Conservation (phyloP, 2,329 filamentous ascomycete species). For the Bipolaris zeicola region DNA sequence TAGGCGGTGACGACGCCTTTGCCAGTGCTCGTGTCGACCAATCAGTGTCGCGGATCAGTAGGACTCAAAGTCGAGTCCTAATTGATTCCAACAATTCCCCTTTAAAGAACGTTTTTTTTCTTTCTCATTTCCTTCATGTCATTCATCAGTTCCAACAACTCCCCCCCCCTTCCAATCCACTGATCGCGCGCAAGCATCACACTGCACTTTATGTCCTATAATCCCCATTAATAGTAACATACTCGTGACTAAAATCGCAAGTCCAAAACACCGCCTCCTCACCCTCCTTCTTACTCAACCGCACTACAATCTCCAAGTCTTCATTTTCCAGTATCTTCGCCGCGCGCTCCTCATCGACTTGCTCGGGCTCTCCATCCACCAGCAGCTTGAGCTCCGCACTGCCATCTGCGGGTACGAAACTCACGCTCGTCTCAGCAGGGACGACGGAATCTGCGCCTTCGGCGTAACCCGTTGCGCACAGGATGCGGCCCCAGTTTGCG, state of each 20-base stretch:
- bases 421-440: conserved; percentile 75
- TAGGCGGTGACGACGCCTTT: no score
- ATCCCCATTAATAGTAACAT: conserved; percentile 72
- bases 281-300: conserved; percentile 65
- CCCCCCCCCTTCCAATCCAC: no score
- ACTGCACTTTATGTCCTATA: conserved; percentile 45
- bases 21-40: no score
- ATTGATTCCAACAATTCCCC: no score
- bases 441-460: conserved; percentile 68
- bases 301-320: conserved; percentile 77
- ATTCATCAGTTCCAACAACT: no score
- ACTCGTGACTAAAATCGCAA: conserved; percentile 86
- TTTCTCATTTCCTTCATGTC: no score
- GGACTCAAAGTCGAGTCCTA: no score
- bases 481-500: conserved; percentile 96
- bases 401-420: conserved; percentile 79
- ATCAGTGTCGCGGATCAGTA: no score
- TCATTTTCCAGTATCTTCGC: conserved; percentile 78
- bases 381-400: conserved; percentile 76
- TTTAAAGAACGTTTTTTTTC: no score
- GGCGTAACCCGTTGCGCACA: conserved; percentile 89
- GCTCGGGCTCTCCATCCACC: conserved; percentile 79
- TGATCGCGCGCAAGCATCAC: no score
- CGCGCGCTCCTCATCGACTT: conserved; percentile 76
- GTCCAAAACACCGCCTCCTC: conserved; percentile 76